Evolutionary conservation across 352 stramenopile genomes (phyloP).

Genomic region (Pelagophyceae sp.): DNA sequence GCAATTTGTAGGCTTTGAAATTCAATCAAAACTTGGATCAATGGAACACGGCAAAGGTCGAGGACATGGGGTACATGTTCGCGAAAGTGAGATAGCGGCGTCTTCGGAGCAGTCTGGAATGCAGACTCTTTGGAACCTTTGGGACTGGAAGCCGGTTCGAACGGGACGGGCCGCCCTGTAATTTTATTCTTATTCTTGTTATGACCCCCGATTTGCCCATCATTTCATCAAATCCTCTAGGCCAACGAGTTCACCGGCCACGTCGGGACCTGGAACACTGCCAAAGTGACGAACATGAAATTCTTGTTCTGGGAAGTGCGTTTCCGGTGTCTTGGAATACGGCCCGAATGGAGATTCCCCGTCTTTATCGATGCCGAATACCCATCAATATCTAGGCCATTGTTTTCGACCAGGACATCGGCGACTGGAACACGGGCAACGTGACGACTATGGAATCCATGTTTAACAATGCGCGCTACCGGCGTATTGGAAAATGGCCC

Average conservation of each 20-base stretch:
- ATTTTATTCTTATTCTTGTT: not conserved
- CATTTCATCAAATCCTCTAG: not conserved
- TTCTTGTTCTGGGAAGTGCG: constrained; percentile 17
- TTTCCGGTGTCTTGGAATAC: no score
- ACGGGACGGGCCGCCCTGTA: no score
- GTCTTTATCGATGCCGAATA: no score
- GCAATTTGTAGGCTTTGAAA: no score
- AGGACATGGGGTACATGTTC: constrained; percentile 33
- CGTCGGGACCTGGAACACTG: constrained; percentile 8
- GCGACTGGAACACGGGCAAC: constrained; percentile 22
- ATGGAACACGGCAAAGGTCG: constrained; percentile 31
- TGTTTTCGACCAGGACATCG: constrained; percentile 17
- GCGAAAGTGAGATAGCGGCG: no score
- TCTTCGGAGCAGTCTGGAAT: no score
- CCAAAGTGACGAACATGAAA: constrained; percentile 19
- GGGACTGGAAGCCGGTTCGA: no score
- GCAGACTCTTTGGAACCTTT: no score
- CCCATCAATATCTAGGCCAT: no score
- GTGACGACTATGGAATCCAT: constrained; percentile 29
- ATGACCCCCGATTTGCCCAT: not conserved
- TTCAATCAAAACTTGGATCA: constrained; percentile 18
- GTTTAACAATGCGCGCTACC: constrained; percentile 19
- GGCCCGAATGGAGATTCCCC: no score
- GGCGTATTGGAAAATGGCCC: not conserved
- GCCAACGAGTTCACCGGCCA: constrained; percentile 2